These are phyloP conservation scores for Phytophthora rubi DNA, from an alignment of 352 stramenopile species.

Conservation along the genomic window DNA sequence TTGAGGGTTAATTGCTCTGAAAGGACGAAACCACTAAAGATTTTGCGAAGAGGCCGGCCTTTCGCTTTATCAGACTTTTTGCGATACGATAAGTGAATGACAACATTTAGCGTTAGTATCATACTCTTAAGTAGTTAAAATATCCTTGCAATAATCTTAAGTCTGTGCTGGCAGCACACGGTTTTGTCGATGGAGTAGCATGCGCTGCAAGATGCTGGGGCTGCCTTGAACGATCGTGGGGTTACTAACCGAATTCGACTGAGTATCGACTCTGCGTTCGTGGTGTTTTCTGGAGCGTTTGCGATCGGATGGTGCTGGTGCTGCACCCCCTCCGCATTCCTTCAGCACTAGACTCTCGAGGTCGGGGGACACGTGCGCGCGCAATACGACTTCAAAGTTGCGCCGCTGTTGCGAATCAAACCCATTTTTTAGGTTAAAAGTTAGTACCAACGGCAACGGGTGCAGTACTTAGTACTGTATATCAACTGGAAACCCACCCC, in stretches of 20 bases:
- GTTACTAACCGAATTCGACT: background rate
- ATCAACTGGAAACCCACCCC: slow-evolving; percentile 27
- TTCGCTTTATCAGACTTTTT: background rate
- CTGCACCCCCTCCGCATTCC: slow-evolving; percentile 4
- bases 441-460: background rate
- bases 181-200: slow-evolving; percentile 63
- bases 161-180: slow-evolving; percentile 41
- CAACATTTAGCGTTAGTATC: background rate
- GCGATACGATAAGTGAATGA: background rate
- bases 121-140: too few species aligned
- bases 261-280: background rate
- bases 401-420: slow-evolving; percentile 14
- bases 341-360: slow-evolving; percentile 3
- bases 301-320: background rate
- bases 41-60: background rate
- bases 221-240: slow-evolving; percentile 28
- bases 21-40: background rate
- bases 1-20: background rate
- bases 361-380: slow-evolving; percentile 7
- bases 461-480: background rate
- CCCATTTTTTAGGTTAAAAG: background rate
- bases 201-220: slow-evolving; percentile 63
- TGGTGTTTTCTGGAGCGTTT: slow-evolving; percentile 1
- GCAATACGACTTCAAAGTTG: slow-evolving; percentile 12
- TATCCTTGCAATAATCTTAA: background rate